Base-by-base conservation (phyloP, 169 alveolate genomes). In the Cryptosporidium meleagridis region DNA sequence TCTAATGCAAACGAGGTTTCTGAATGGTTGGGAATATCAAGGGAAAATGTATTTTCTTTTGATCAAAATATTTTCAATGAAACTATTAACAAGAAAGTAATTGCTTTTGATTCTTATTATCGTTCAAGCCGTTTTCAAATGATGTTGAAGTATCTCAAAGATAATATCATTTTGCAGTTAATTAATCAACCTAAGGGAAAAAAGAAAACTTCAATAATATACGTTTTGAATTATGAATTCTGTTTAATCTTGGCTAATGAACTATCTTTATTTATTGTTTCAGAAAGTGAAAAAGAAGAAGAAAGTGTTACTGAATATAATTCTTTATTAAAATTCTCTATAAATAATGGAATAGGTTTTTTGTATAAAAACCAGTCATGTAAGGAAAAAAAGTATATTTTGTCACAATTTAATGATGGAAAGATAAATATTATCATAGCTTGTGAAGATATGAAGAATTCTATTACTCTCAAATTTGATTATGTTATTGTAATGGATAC, bases 401-500 rank as follows among this genome's bases (percentile, higher is more conserved):
- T 80, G 29, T 33, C 73, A 26, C 69, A 41, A 10, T 80, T 45
- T 61, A 14, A 33, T n/a, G 53, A 41, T 26, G 89, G 67, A n/a
- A 65, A 44, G 8, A 61, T 80, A 23, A 35, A 29, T 41, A 65
- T 80, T 44, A 44, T 80, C 16, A 65, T 80, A 31, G 89, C 67
- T n/a, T 44, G 80, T 62, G 89, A 80, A 62, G 51, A 80, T 62
- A 44, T 80, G 80, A 61, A 44, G 35, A 37, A 65, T 23, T 62
- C 23, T 10, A 62, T 80, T 48, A 92, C 91, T 70, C 75, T 94
- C 6, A 92, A 85, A 26, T 84, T 95, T 35, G 94, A 92, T 87
- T 58, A 91, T 35, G 97, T 95, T 14, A 84, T 93, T 18, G 92
- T 95, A 33, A 89, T 93, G 70, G 97, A 94, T 39, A 93, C 97